phyloP scores from a whole-genome alignment of 2,329 filamentous ascomycete species.

The Penicillium sp. region DNA sequence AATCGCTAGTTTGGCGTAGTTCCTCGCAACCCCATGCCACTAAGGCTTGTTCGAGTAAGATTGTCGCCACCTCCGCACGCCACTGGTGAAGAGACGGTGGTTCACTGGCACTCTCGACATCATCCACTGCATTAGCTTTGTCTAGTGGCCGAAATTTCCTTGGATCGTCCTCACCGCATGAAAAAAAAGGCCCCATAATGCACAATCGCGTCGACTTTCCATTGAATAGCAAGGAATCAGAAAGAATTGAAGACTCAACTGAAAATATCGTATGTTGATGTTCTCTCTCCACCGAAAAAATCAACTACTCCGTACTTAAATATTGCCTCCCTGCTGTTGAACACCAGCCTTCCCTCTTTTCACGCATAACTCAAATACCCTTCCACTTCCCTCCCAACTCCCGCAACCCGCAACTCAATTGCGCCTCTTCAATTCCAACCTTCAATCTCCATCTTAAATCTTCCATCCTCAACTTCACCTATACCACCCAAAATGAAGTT shows the following conservation, averaged over 20 bases:
- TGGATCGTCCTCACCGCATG: neutral
- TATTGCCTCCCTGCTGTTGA: neutral
- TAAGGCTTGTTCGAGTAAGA: constrained; percentile 5
- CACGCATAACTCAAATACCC: neutral
- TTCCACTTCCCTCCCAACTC: neutral
- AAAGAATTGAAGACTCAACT: neutral
- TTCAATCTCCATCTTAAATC: no score
- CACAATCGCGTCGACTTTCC: neutral
- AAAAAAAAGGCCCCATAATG: neutral
- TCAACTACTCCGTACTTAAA: neutral
- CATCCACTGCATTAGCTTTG: neutral
- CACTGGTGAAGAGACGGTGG: neutral
- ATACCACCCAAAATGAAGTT: constrained; percentile 29
- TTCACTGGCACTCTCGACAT: constrained; percentile 4
- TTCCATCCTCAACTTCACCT: neutral
- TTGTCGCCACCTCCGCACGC: neutral
- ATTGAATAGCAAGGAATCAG: neutral
- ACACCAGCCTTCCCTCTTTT: neutral
- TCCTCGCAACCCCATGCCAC: constrained; percentile 1
- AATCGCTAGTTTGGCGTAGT: constrained; percentile 6
- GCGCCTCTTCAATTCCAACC: neutral
- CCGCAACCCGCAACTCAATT: neutral
- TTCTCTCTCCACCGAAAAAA: neutral
- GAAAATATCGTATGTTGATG: neutral
- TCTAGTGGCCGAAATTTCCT: neutral